Evolutionary conservation across 805 yeast species (phyloP).

Genomic region (Priceomyces castillae): DNA sequence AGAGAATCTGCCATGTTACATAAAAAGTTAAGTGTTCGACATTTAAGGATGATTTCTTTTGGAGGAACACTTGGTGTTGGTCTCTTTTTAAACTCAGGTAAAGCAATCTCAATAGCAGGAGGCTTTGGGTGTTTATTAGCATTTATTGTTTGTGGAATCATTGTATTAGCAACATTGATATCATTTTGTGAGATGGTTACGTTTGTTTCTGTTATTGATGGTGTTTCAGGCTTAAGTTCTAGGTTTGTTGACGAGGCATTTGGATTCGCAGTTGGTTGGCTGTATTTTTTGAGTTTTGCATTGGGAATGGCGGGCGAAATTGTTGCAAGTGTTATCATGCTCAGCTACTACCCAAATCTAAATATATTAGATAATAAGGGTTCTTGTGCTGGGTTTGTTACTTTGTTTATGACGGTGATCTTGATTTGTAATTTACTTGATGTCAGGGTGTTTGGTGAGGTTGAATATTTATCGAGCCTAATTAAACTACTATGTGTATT

Average conservation of each 20-base stretch:
- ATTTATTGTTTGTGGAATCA: constrained; percentile 57
- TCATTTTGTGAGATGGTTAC: constrained; percentile 84
- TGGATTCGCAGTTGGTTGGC: constrained; percentile 71
- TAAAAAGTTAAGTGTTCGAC: constrained; percentile 60
- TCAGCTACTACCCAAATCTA: constrained; percentile 61
- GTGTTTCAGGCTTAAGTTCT: constrained; percentile 71
- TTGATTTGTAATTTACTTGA: constrained; percentile 57
- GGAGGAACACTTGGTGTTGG: constrained; percentile 84
- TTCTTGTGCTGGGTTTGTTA: constrained; percentile 59
- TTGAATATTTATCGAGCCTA: constrained; percentile 62
- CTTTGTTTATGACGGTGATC: constrained; percentile 51
- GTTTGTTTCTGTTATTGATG: constrained; percentile 73
- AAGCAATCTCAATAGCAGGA: constrained; percentile 70
- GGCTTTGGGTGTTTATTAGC: constrained; percentile 75
- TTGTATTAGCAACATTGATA: constrained; percentile 66
- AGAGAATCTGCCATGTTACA: constrained; percentile 33
- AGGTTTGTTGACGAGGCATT: constrained; percentile 76
- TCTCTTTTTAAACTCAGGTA: constrained; percentile 63
- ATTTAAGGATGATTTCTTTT: constrained; percentile 72
- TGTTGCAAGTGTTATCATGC: constrained; percentile 75
- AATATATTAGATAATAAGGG: constrained; percentile 47
- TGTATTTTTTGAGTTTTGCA: constrained; percentile 71
- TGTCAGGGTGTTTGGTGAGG: constrained; percentile 71
- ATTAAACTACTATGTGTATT: constrained; percentile 54
- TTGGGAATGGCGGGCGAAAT: constrained; percentile 77